Conservation (phyloP, 1,139 yeast species). For the Scheffersomyces parashehatae region DNA sequence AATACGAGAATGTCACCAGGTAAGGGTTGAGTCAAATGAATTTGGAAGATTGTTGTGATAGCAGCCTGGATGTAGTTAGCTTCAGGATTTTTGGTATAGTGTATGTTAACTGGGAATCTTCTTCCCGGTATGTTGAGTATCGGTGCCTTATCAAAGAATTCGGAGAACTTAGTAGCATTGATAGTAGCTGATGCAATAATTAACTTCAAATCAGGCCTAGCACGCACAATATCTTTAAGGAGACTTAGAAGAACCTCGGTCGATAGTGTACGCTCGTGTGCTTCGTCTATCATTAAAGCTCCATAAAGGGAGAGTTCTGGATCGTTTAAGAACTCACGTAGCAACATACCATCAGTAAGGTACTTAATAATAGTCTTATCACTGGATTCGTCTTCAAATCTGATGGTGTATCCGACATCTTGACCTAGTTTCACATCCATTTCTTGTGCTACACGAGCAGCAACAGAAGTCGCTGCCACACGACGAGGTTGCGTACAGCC, state of each 20-base stretch:
- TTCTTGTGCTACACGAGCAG: conserved; percentile 88
- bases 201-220: conserved; percentile 68
- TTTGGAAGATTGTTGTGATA: conserved; percentile 76
- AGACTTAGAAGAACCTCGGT: conserved; percentile 88
- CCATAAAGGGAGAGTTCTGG: conserved; percentile 69
- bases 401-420: conserved; percentile 82
- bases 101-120: conserved; percentile 82
- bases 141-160: conserved; percentile 80
- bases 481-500: conserved; percentile 97
- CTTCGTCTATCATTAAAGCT: conserved; percentile 92
- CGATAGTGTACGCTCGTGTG: conserved; percentile 92
- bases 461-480: conserved; percentile 94
- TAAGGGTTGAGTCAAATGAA: conserved; percentile 63
- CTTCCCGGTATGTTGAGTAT: conserved; percentile 89
- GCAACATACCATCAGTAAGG: conserved; percentile 92
- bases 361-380: conserved; percentile 73
- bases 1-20: conserved; percentile 91
- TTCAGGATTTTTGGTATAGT: conserved; percentile 84
- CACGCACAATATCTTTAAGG: conserved; percentile 65
- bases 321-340: conserved; percentile 80
- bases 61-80: conserved; percentile 90
- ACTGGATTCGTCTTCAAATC: conserved; percentile 79
- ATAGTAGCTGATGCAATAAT: conserved; percentile 93
- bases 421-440: conserved; percentile 70
- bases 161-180: conserved; percentile 82